Conservation (phyloP, 352 stramenopile genomes). For the Phytophthora sp. region DNA sequence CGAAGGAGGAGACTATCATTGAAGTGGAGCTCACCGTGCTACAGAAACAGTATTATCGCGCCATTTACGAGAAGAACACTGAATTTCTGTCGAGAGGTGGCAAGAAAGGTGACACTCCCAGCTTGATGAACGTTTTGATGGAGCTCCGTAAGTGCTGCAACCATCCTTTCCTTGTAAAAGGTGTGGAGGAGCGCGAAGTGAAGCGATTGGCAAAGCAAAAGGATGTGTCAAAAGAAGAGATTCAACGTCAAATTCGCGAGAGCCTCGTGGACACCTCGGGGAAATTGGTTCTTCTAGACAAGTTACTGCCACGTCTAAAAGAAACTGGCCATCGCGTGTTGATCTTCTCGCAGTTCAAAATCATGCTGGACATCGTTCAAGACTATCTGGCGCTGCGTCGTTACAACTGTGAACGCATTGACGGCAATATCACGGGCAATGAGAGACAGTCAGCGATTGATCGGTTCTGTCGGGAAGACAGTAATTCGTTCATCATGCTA, state of each 20-base stretch:
- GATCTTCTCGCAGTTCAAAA: slow-evolving; percentile 99
- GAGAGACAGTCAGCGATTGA: slow-evolving; percentile 96
- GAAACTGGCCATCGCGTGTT: slow-evolving; percentile 96
- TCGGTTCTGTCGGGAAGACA: slow-evolving; percentile 80
- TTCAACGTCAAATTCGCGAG: slow-evolving; percentile 75
- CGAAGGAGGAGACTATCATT: slow-evolving; percentile 91
- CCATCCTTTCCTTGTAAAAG: slow-evolving; percentile 93
- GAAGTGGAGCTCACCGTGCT: slow-evolving; percentile 92
- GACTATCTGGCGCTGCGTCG: slow-evolving; percentile 95
- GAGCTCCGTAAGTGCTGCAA: slow-evolving; percentile 96
- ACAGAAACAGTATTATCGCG: slow-evolving; percentile 92
- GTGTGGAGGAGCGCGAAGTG: slow-evolving; percentile 84
- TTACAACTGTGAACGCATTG: slow-evolving; percentile 97
- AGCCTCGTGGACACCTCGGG: slow-evolving; percentile 95
- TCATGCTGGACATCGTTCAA: slow-evolving; percentile 99
- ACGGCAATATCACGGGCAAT: slow-evolving; percentile 97
- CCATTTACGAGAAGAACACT: slow-evolving; percentile 94
- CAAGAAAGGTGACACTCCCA: slow-evolving; percentile 77
- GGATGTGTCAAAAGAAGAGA: slow-evolving; percentile 51
- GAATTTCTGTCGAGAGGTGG: slow-evolving; percentile 86
- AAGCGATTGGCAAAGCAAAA: slow-evolving; percentile 64
- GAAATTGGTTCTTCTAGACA: slow-evolving; percentile 99
- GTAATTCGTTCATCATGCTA: slow-evolving; percentile 95
- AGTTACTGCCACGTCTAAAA: slow-evolving; percentile 96
- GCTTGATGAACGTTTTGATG: slow-evolving; percentile 93